These are phyloP conservation scores for Plantago coronopus DNA, from an alignment of 305 asterid species.

Conservation along the genomic window DNA sequence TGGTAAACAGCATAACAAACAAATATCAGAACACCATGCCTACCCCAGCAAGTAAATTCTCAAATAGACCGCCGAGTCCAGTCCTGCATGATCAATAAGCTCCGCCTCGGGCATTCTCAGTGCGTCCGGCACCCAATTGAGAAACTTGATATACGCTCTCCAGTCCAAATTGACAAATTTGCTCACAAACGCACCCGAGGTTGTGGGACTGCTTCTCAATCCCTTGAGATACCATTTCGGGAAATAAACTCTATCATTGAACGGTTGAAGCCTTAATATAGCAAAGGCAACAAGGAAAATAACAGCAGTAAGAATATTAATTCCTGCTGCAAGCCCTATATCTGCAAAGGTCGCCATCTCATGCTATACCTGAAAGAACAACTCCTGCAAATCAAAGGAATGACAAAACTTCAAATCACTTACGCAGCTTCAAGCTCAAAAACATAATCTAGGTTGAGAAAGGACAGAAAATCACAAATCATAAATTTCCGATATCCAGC, in stretches of 20 bases:
- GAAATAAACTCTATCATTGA: conserved; percentile 86
- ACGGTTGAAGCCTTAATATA: conserved; percentile 81
- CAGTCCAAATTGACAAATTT: conserved; percentile 82
- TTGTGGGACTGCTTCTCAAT: conserved; percentile 61
- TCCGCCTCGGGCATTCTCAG: conserved; percentile 90
- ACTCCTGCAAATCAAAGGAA: conserved; percentile 26
- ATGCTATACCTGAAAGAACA: conserved; percentile 27
- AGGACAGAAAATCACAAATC: too few relatives aligned
- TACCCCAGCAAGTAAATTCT: conserved; percentile 95
- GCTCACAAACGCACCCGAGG: conserved; percentile 57
- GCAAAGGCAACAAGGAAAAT: conserved; percentile 82
- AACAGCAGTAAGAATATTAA: conserved; percentile 71
- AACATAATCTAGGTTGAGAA: conserved; percentile 6
- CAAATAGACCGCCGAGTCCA: conserved; percentile 88
- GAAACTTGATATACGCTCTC: conserved; percentile 67
- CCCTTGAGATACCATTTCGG: conserved; percentile 97
- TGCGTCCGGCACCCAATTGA: conserved; percentile 95
- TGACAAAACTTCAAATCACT: conserved; percentile 7
- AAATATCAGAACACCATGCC: conserved; percentile 10
- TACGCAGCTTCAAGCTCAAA: conserved; percentile 10
- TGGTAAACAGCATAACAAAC: neutral
- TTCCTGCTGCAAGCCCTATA: conserved; percentile 76
- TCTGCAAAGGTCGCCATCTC: conserved; percentile 75
- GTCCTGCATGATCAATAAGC: conserved; percentile 90
- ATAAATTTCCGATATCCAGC: too few relatives aligned